Evolutionary conservation across 139 green algal genomes (phyloP).

Genomic region (Micractinium sp.): DNA sequence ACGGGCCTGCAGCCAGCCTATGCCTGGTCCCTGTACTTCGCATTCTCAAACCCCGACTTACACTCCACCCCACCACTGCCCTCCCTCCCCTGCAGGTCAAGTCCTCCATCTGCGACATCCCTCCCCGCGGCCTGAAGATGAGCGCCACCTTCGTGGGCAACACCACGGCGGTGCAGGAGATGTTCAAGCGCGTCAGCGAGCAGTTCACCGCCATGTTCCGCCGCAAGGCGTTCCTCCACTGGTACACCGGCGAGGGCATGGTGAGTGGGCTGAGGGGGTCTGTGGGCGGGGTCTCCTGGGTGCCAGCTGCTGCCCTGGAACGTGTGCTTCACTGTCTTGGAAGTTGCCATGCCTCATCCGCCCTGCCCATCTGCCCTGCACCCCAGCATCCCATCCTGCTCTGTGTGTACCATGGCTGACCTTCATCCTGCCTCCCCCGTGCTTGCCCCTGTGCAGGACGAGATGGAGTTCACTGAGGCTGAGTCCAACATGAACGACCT

Average conservation of each 20-base stretch:
- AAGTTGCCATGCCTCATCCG: neutral
- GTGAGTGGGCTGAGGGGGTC: neutral
- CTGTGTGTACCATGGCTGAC: neutral
- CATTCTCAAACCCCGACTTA: neutral
- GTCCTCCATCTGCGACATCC: slow-evolving; percentile 95
- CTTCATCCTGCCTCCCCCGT: neutral
- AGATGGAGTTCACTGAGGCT: slow-evolving; percentile 99
- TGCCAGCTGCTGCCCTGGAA: neutral
- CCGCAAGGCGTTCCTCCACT: slow-evolving; percentile 99
- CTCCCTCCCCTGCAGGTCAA: slow-evolving; percentile 61
- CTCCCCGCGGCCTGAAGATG: slow-evolving; percentile 98
- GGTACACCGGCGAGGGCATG: slow-evolving; percentile 99
- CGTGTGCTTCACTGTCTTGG: neutral
- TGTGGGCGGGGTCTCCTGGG: too few relatives aligned
- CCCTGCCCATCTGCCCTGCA: too few relatives aligned
- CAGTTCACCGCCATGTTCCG: slow-evolving; percentile 99
- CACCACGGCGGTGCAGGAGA: slow-evolving; percentile 95
- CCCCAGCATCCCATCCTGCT: neutral
- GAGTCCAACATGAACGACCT: slow-evolving; percentile 99
- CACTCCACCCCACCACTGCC: neutral
- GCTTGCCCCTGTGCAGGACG: slow-evolving; percentile 67
- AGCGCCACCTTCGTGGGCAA: slow-evolving; percentile 97
- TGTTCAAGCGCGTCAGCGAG: slow-evolving; percentile 95
- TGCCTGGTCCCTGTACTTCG: neutral
- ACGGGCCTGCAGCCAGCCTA: neutral